phyloP scores from a whole-genome alignment of 2,329 filamentous ascomycete genomes.

The Clonostachys byssicola region DNA sequence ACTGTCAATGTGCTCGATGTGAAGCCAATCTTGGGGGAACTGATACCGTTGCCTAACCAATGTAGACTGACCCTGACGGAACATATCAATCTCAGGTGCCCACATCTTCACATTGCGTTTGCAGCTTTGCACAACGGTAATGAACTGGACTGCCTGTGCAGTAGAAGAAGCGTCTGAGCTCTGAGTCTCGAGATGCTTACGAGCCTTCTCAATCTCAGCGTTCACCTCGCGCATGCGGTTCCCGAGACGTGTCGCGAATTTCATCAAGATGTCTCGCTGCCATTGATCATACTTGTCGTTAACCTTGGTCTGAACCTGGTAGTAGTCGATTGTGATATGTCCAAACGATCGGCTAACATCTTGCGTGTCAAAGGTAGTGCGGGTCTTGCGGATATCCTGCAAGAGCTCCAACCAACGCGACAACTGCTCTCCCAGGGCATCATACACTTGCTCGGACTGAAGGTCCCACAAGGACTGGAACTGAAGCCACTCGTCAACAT shows the following conservation, averaged over 20 bases:
- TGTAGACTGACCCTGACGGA: slow-evolving; percentile 92
- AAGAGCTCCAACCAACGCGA: slow-evolving; percentile 90
- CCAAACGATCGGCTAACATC: slow-evolving; percentile 92
- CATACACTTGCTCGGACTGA: slow-evolving; percentile 92
- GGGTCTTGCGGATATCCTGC: slow-evolving; percentile 94
- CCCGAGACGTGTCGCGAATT: slow-evolving; percentile 86
- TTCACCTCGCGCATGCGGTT: slow-evolving; percentile 90
- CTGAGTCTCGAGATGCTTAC: slow-evolving; percentile 85
- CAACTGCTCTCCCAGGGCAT: slow-evolving; percentile 84
- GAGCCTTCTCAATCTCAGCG: slow-evolving; percentile 84
- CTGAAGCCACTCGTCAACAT: slow-evolving; percentile 97
- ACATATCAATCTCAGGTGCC: slow-evolving; percentile 94
- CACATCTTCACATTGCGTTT: slow-evolving; percentile 90
- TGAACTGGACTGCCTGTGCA: slow-evolving; percentile 95
- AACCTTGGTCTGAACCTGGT: slow-evolving; percentile 97
- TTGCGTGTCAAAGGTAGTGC: slow-evolving; percentile 94
- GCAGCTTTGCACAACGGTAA: slow-evolving; percentile 95
- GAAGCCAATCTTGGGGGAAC: slow-evolving; percentile 89
- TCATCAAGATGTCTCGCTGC: slow-evolving; percentile 94
- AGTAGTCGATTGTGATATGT: slow-evolving; percentile 93
- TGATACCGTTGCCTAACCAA: slow-evolving; percentile 89
- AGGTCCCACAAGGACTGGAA: slow-evolving; percentile 99
- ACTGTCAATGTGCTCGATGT: slow-evolving; percentile 92
- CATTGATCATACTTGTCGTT: slow-evolving; percentile 99
- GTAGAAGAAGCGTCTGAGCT: slow-evolving; percentile 93